phyloP scores from a whole-genome alignment of 2,329 filamentous ascomycete genomes.

The Tolypocladium capitatum region DNA sequence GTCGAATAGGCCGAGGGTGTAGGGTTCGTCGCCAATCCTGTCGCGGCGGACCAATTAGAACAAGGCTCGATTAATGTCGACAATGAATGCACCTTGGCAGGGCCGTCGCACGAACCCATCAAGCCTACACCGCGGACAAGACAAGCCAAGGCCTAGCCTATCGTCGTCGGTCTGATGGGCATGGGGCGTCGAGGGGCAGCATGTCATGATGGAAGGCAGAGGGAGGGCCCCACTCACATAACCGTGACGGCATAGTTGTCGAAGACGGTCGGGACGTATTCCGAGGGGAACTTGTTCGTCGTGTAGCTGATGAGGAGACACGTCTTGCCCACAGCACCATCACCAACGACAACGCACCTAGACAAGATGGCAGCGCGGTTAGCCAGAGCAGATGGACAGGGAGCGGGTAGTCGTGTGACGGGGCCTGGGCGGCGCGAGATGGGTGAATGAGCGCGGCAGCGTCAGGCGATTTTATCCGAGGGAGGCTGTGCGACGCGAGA shows the following conservation, averaged over 20 bases:
- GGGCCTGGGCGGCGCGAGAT: not conserved
- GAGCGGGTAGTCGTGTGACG: not conserved
- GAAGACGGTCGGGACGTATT: slow-evolving; percentile 99
- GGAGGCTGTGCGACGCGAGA: not conserved
- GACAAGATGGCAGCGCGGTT: slow-evolving; percentile 3
- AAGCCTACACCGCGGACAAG: not conserved
- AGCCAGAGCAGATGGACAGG: not conserved
- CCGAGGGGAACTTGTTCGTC: slow-evolving; percentile 98
- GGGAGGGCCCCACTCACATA: slow-evolving; percentile 57
- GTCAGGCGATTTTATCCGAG: not conserved
- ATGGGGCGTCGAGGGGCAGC: not conserved
- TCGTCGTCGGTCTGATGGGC: not conserved
- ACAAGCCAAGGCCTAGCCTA: not conserved
- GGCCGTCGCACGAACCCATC: not conserved
- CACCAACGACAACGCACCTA: slow-evolving; percentile 97
- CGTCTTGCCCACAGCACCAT: slow-evolving; percentile 98
- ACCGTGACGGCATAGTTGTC: slow-evolving; percentile 99
- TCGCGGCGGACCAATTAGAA: slow-evolving; percentile 8
- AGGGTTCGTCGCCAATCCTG: slow-evolving; percentile 98
- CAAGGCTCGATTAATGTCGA: not conserved
- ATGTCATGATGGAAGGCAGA: slow-evolving; percentile 4
- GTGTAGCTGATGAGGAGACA: slow-evolving; percentile 98
- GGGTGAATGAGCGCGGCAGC: not conserved
- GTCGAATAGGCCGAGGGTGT: slow-evolving; percentile 94
- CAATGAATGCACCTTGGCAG: not conserved